Base-by-base conservation (phyloP, 495 filamentous ascomycete species). In the Penicillium paradoxum region DNA sequence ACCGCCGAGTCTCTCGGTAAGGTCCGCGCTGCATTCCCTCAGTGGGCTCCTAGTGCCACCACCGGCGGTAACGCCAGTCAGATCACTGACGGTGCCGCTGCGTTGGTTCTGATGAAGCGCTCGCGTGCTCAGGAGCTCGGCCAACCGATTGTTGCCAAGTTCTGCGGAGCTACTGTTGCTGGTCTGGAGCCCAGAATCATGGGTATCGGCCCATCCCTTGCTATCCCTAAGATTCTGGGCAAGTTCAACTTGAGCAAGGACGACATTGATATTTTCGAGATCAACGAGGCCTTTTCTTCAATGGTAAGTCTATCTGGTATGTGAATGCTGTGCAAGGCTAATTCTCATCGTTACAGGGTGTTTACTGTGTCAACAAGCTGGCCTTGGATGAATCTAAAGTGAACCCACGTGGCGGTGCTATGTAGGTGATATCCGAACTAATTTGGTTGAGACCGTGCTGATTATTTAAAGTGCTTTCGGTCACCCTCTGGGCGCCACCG, bases 241-340 rank as follows among this genome's bases (percentile, higher is more conserved):
- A 88, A 95, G 76, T 84, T 84, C 75, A 80, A 81, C 58, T 65
- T 97, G 65, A 80, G 73, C n/a, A 73, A 90, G 34, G 78, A 86
- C 50, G 92, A 97, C 43, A 76, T 90, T 59, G 92, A 97, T 62
- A 76, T 97, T 34, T 81, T 96, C 58, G 92, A 97, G 76, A 73
- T 97, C 62, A 97, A 97, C 69, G 92, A 97, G 79, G 92, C 92
- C 1, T 97, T 97, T 62, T 91, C 92, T 14, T 90, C 85, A 30
- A 97, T 97, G 92, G 91, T 89, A 54, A 22, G 57, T 45, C 47
- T 8, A 6, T 13, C 22, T 3, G 24, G 1, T 34, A 7, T 22
- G 21, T 37, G 18, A 6, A n/a, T 17, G 11, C 1, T 40, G 13
- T 48, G 4, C 27, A 19, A 27, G n/a, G 24, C 52, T 65, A 60